Percentiles rank a stretch among this genome's conserved stretches.
phyloP scores from a whole-genome alignment of 148 eudicot genomes.

The Persicaria tinctoria region DNA sequence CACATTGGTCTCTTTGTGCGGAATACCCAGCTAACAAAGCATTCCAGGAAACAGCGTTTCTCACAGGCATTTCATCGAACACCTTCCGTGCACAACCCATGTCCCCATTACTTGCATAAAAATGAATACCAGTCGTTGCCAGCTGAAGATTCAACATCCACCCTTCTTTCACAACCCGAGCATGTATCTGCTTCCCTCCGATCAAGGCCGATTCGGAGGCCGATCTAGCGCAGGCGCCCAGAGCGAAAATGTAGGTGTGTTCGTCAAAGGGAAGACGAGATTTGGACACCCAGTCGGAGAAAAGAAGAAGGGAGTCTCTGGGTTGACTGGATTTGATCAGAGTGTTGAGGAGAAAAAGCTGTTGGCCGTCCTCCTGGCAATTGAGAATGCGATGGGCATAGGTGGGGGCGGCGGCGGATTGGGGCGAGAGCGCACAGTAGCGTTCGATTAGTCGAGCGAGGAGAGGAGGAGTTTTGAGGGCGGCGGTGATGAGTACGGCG shows the following conservation, averaged over 20 bases:
- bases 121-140: slow-evolving; percentile 44
- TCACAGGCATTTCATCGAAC: slow-evolving; percentile 58
- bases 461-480: slow-evolving; percentile 21
- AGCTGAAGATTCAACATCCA: slow-evolving; percentile 22
- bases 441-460: slow-evolving; percentile 33
- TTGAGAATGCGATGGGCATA: slow-evolving; percentile 34
- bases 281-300: slow-evolving; percentile 40
- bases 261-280: slow-evolving; percentile 28
- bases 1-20: slow-evolving; percentile 17
- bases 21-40: slow-evolving; percentile 57
- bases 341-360: slow-evolving; percentile 34
- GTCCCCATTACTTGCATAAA: slow-evolving; percentile 32
- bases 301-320: slow-evolving; percentile 33
- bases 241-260: slow-evolving; percentile 37
- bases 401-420: slow-evolving; percentile 15
- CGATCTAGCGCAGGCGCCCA: slow-evolving; percentile 60
- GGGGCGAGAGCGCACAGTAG: slow-evolving; percentile 22
- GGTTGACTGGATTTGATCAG: slow-evolving; percentile 46
- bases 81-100: slow-evolving; percentile 31
- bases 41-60: slow-evolving; percentile 50
- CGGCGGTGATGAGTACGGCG: slow-evolving; percentile 34
- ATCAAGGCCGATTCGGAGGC: slow-evolving; percentile 18
- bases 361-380: slow-evolving; percentile 15
- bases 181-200: slow-evolving; percentile 50
- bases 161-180: slow-evolving; percentile 31